These are phyloP conservation scores for Podila epicladia DNA, from an alignment of 192 early-diverging fungal species.

Conservation along the genomic window DNA sequence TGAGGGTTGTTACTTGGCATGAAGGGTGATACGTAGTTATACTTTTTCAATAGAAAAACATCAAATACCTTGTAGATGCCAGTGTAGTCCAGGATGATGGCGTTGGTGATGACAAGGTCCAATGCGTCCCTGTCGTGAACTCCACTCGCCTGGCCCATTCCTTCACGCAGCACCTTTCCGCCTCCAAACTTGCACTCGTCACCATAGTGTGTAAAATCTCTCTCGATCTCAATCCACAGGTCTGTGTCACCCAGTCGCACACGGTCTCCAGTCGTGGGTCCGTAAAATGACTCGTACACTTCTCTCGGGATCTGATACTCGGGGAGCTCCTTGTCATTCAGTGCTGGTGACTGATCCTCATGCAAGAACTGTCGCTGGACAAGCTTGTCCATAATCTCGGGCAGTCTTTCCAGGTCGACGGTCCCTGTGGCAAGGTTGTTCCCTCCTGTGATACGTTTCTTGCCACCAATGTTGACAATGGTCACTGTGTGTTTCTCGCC, in stretches of 20 bases:
- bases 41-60: too few relatives aligned
- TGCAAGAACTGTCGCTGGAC: conserved; percentile 69
- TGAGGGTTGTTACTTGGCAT: too few relatives aligned
- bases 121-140: conserved; percentile 76
- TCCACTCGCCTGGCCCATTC: conserved; percentile 90
- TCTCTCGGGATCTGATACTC: conserved; percentile 78
- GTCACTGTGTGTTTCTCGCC: conserved; percentile 90
- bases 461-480: conserved; percentile 86
- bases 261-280: conserved; percentile 92
- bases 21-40: too few relatives aligned
- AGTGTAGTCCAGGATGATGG: conserved; percentile 89
- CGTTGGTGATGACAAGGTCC: conserved; percentile 97
- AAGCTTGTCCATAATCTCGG: conserved; percentile 64
- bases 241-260: conserved; percentile 89
- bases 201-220: conserved; percentile 90
- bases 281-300: conserved; percentile 90
- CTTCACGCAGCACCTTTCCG: conserved; percentile 93
- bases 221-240: conserved; percentile 88
- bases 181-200: conserved; percentile 98
- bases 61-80: conserved; percentile 92
- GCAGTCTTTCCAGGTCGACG: conserved; percentile 62
- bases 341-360: conserved; percentile 57
- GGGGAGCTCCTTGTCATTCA: conserved; percentile 55
- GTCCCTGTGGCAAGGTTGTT: conserved; percentile 83
- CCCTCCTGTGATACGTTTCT: conserved; percentile 83